phyloP scores from a whole-genome alignment of 305 asterid genomes.

The Petunia hybrid region DNA sequence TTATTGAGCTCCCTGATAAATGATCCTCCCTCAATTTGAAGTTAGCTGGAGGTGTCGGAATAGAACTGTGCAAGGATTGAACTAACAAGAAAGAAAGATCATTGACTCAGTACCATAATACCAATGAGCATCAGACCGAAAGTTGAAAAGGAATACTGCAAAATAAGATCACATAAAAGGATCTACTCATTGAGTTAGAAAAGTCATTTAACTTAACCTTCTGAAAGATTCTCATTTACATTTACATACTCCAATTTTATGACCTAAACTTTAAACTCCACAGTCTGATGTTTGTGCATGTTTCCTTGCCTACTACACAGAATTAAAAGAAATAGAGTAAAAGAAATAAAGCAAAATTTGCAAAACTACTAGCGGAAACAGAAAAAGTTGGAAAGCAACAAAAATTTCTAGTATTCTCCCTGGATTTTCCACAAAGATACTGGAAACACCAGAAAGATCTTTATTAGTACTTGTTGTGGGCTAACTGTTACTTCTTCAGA shows the following conservation, averaged over 20 bases:
- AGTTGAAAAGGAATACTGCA: not conserved
- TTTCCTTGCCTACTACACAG: not conserved
- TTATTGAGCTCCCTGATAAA: conserved; percentile 82
- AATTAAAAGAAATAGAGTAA: not conserved
- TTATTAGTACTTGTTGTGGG: not conserved
- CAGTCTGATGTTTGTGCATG: not conserved
- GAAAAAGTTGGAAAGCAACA: not conserved
- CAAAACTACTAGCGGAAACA: not conserved
- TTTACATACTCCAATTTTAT: not conserved
- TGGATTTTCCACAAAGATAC: not conserved
- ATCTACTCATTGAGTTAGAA: not conserved
- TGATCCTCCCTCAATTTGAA: conserved; percentile 86
- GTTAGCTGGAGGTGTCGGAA: conserved; percentile 77
- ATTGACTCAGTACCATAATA: not conserved
- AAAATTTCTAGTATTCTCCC: not conserved
- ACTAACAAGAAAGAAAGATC: conserved; percentile 49
- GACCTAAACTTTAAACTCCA: not conserved
- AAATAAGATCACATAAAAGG: not conserved
- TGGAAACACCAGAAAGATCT: not conserved
- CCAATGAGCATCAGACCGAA: not conserved
- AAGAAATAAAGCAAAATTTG: not conserved
- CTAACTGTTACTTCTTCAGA: not conserved
- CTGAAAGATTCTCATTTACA: not conserved
- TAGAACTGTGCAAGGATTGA: conserved; percentile 76
- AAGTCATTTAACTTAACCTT: not conserved